phyloP scores from a whole-genome alignment of 1,284 basidiomycete genomes.

The Trametes hirsuta region DNA sequence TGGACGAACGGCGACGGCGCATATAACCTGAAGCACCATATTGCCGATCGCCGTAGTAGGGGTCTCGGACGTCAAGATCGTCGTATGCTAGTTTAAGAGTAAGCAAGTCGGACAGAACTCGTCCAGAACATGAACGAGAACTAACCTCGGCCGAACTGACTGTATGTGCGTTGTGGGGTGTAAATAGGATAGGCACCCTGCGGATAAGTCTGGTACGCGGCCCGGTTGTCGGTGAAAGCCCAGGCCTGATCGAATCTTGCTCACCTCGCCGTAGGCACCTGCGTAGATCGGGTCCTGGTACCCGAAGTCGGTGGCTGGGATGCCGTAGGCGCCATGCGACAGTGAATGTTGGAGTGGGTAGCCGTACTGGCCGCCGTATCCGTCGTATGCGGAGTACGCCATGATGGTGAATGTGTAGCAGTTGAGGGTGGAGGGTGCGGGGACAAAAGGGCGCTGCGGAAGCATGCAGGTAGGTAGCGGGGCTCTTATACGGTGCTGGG shows the following conservation, averaged over 20 bases:
- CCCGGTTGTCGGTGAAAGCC: too few relatives aligned
- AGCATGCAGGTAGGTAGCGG: not conserved
- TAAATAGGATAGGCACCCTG: conserved; percentile 29
- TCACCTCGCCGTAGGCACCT: conserved; percentile 34
- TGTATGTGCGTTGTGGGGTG: conserved; percentile 29
- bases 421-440: not conserved
- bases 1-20: conserved; percentile 57
- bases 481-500: conserved; percentile 2
- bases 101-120: not conserved
- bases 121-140: conserved; percentile 36
- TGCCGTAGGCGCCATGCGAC: conserved; percentile 31
- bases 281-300: conserved; percentile 30
- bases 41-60: conserved; percentile 29
- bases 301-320: conserved; percentile 22
- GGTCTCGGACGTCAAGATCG: conserved; percentile 40
- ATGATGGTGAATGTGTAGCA: conserved; percentile 23
- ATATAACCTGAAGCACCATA: conserved; percentile 35
- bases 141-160: conserved; percentile 30
- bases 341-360: conserved; percentile 34
- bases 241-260: not conserved
- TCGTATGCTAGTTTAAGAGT: conserved; percentile 47
- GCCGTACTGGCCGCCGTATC: conserved; percentile 35
- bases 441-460: conserved; percentile 3
- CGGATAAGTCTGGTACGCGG: conserved; percentile 25
- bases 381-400: conserved; percentile 42